Evolutionary conservation across 192 early-diverging fungal genomes (phyloP).

Genomic region (Coemansia sp.): DNA sequence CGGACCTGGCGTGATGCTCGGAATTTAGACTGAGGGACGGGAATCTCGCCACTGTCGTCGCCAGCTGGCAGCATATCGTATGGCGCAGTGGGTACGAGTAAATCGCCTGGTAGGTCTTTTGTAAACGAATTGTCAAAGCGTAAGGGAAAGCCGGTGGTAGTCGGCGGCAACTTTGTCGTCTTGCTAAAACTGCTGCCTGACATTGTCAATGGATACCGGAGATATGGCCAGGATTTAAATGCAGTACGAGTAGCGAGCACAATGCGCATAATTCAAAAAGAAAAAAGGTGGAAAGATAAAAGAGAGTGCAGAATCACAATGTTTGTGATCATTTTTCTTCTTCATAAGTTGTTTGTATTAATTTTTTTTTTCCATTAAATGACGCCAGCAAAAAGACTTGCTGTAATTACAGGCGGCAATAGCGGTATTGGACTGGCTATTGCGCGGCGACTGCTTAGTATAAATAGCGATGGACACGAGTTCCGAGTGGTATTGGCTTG

Average conservation of each 20-base stretch:
- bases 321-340: background rate
- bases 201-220: background rate
- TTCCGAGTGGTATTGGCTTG: slow-evolving; percentile 43
- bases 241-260: background rate
- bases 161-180: slow-evolving; percentile 12
- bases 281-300: background rate
- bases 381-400: slow-evolving; percentile 7
- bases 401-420: slow-evolving; percentile 44
- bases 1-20: slow-evolving; percentile 24
- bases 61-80: slow-evolving; percentile 2
- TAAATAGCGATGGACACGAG: background rate
- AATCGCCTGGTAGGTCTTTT: slow-evolving; percentile 34
- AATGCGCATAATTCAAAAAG: background rate
- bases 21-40: slow-evolving; percentile 6
- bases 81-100: slow-evolving; percentile 3
- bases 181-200: slow-evolving; percentile 4
- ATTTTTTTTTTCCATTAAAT: background rate
- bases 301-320: background rate
- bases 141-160: background rate
- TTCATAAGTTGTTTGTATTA: background rate
- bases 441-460: slow-evolving; percentile 14
- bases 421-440: slow-evolving; percentile 47
- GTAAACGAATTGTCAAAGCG: slow-evolving; percentile 30
- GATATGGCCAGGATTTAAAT: background rate
- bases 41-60: background rate